These are phyloP conservation scores for Fusarium secorum DNA, from an alignment of 2,329 filamentous ascomycete genomes.

Conservation along the genomic window DNA sequence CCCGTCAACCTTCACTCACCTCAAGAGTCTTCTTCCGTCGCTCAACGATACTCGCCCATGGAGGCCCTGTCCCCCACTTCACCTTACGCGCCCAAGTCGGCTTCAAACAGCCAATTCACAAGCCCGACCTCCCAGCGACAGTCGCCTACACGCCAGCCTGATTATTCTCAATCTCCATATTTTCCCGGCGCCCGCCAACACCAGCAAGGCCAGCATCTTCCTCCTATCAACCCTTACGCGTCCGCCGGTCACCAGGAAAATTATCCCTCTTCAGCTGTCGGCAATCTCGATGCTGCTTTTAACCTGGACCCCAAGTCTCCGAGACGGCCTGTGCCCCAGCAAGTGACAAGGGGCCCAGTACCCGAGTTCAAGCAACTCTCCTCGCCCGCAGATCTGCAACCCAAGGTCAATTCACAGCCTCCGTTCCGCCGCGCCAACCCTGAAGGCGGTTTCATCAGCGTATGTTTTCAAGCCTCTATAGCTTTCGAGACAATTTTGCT, in stretches of 20 bases:
- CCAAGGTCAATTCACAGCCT: slow-evolving; percentile 86
- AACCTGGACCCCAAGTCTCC: slow-evolving; percentile 65
- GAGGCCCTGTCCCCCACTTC: slow-evolving; percentile 83
- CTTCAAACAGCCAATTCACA: slow-evolving; percentile 64
- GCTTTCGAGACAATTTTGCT: slow-evolving; percentile 8
- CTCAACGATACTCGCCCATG: slow-evolving; percentile 96
- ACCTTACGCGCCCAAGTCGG: slow-evolving; percentile 74
- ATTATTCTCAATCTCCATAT: slow-evolving; percentile 68
- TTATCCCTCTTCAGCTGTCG: slow-evolving; percentile 76
- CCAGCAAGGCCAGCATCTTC: slow-evolving; percentile 69
- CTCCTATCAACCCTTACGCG: slow-evolving; percentile 75
- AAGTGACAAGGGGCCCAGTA: slow-evolving; percentile 70
- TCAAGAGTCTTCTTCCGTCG: slow-evolving; percentile 76
- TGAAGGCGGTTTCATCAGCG: slow-evolving; percentile 97
- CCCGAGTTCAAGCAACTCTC: slow-evolving; percentile 87
- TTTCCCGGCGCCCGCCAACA: slow-evolving; percentile 54
- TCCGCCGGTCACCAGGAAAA: slow-evolving; percentile 66
- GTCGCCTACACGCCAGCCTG: slow-evolving; percentile 77
- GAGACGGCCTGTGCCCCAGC: slow-evolving; percentile 58
- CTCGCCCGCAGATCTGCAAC: slow-evolving; percentile 75
- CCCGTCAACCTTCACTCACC: slow-evolving; percentile 74
- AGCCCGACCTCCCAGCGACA: slow-evolving; percentile 68
- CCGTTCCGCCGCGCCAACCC: slow-evolving; percentile 92
- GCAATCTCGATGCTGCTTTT: slow-evolving; percentile 74
- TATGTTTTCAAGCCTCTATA: slow-evolving; percentile 55